Percentiles rank a stretch among this genome's conserved stretches.
Conservation (phyloP, 257 asterid genomes). For the Nicotiana tabacum region DNA sequence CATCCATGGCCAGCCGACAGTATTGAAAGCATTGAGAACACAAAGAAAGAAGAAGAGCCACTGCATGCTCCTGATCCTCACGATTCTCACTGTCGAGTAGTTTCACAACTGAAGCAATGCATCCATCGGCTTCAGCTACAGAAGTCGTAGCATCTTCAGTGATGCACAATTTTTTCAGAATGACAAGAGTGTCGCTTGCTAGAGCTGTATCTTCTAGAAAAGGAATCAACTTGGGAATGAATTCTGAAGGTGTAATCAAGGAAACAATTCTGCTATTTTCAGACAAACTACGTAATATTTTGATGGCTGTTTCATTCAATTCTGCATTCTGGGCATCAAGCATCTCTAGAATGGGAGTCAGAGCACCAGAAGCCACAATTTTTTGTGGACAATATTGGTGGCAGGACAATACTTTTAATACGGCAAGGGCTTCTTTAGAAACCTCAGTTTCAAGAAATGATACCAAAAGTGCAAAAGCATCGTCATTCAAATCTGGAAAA, state of each 20-base stretch:
- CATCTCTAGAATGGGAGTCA: slow-evolving; percentile 39
- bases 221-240: slow-evolving; percentile 3
- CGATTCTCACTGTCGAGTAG: slow-evolving; percentile 52
- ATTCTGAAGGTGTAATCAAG: not conserved
- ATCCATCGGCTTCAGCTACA: slow-evolving; percentile 41
- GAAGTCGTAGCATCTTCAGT: slow-evolving; percentile 37
- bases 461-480: slow-evolving; percentile 46
- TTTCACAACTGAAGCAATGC: slow-evolving; percentile 45
- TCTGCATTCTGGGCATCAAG: slow-evolving; percentile 44
- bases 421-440: slow-evolving; percentile 53
- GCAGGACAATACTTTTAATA: slow-evolving; percentile 44
- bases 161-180: slow-evolving; percentile 60
- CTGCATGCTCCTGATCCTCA: slow-evolving; percentile 86
- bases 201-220: slow-evolving; percentile 47
- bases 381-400: slow-evolving; percentile 22
- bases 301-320: slow-evolving; percentile 47
- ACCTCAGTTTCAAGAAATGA: slow-evolving; percentile 60
- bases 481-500: slow-evolving; percentile 42
- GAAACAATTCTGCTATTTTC: slow-evolving; percentile 14
- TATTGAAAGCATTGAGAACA: slow-evolving; percentile 63
- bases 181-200: slow-evolving; percentile 67
- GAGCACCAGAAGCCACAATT: slow-evolving; percentile 50
- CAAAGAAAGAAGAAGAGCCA: slow-evolving; percentile 64
- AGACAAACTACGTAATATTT: slow-evolving; percentile 45
- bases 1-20: slow-evolving; percentile 65